These are phyloP conservation scores for Chrysoporthe deuterocubensis DNA, from an alignment of 2,329 filamentous ascomycete species.

Conservation along the genomic window DNA sequence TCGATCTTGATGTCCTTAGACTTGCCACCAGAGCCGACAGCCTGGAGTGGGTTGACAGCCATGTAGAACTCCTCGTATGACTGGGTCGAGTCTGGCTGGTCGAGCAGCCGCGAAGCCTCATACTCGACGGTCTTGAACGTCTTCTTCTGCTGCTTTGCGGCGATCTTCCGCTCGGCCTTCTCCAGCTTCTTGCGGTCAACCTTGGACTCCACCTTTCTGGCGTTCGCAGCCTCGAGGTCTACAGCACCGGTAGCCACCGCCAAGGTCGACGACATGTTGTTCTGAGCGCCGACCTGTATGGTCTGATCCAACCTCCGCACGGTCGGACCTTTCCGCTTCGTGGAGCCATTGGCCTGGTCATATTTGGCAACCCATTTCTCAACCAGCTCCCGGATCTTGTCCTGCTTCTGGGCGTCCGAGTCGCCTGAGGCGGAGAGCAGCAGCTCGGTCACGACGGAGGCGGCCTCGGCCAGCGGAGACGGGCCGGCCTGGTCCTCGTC, in stretches of 20 bases:
- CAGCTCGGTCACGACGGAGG: slow-evolving; percentile 81
- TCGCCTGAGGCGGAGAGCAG: slow-evolving; percentile 92
- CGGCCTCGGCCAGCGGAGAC: slow-evolving; percentile 83
- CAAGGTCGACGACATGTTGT: slow-evolving; percentile 94
- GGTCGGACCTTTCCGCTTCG: slow-evolving; percentile 73
- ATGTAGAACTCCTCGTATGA: slow-evolving; percentile 99
- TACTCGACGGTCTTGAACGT: slow-evolving; percentile 98
- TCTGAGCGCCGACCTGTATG: slow-evolving; percentile 89
- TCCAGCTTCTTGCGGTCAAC: slow-evolving; percentile 99
- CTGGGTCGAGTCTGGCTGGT: slow-evolving; percentile 79
- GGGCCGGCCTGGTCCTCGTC: slow-evolving; percentile 68
- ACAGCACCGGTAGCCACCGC: slow-evolving; percentile 83
- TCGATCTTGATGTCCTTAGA: slow-evolving; percentile 99
- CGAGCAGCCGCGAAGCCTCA: slow-evolving; percentile 87
- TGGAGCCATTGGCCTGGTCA: slow-evolving; percentile 72
- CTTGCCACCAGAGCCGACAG: slow-evolving; percentile 78
- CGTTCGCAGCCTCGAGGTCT: slow-evolving; percentile 91
- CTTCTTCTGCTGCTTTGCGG: slow-evolving; percentile 98
- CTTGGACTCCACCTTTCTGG: slow-evolving; percentile 93
- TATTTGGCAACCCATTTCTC: slow-evolving; percentile 88
- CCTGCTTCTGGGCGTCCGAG: slow-evolving; percentile 71
- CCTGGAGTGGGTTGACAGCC: slow-evolving; percentile 94
- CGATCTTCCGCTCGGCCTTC: slow-evolving; percentile 97
- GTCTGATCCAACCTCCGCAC: slow-evolving; percentile 90
- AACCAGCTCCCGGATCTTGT: slow-evolving; percentile 80